Base-by-base conservation (phyloP, 2,329 filamentous ascomycete genomes). In the Aspergillus pseudoglaucus region DNA sequence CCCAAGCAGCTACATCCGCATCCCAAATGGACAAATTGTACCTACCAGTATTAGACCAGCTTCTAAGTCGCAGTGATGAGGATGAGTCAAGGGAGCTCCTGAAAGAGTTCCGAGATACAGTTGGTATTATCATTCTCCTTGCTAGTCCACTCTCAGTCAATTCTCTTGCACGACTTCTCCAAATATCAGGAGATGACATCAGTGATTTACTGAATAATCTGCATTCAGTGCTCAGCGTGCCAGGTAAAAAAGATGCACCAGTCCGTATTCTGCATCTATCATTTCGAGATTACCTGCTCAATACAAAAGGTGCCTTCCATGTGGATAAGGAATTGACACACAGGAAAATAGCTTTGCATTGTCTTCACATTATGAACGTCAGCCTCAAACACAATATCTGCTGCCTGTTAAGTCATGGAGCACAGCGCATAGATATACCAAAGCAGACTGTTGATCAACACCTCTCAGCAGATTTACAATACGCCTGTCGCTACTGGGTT, bases 261-360 rank as follows among this genome's bases (percentile, higher is more conserved):
- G 41, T 60, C 10, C 32, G 52, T 20, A 30, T 63, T 4, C 48
- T 62, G 12, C 59, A 64, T 50, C 49, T 58, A 45, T 67, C 62
- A 44, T 67, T 68, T 42, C 58, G 60, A 42, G 60, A 67, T 49
- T 66, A 61, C 45, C 58, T 66, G 14, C 48, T 65, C 15, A 47
- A 59, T 42, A 14, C 37, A 4, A 23, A 53, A 18, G 61, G 53
- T 50, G 44, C 43, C 23, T 61, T 67, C 53, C 57, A 59, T 56
- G 55, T 66, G 47, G 50, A 71, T 42, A 58, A 67, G 52, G 60
- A 54, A 47, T 38, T 47, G 8, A 57, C 55, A 42, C 61, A 72
- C 45, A 10, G 55, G 25, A 51, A 48, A 20, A 52, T 71, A 27
- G 59, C 57, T 6, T 25, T 35, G 44, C 38, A 45, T 45, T 68